phyloP scores from a whole-genome alignment of 441 rosid genomes.

The Sinapis alba region DNA sequence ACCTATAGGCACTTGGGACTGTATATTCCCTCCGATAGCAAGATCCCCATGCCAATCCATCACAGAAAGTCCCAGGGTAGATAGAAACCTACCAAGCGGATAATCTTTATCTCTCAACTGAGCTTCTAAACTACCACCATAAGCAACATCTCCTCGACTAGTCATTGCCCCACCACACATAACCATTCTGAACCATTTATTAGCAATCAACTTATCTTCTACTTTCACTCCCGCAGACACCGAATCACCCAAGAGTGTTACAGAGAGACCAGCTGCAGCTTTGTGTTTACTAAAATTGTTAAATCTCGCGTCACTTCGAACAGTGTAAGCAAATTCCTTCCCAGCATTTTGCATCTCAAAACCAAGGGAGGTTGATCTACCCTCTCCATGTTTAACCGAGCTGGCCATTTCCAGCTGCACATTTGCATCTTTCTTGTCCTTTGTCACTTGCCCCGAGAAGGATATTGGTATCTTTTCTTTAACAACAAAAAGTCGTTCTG shows the following conservation, averaged over 20 bases:
- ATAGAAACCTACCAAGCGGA: constrained; percentile 71
- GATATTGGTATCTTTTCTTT: constrained; percentile 74
- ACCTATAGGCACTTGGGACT: constrained; percentile 85
- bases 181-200: constrained; percentile 67
- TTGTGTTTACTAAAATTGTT: constrained; percentile 73
- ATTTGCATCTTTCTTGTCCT: constrained; percentile 89
- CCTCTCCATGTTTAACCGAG: constrained; percentile 80
- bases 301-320: constrained; percentile 76
- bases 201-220: constrained; percentile 75
- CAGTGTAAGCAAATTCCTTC: constrained; percentile 81
- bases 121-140: constrained; percentile 93
- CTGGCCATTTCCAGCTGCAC: constrained; percentile 84
- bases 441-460: constrained; percentile 78
- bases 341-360: constrained; percentile 94
- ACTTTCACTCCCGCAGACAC: constrained; percentile 79
- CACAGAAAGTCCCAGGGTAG: constrained; percentile 83
- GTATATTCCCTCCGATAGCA: constrained; percentile 86
- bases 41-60: constrained; percentile 99
- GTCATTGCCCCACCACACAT: constrained; percentile 90
- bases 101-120: constrained; percentile 80
- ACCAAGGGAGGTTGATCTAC: constrained; percentile 77
- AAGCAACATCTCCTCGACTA: constrained; percentile 81
- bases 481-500: constrained; percentile 71
- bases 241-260: constrained; percentile 76
- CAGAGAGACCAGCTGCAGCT: constrained; percentile 85